Evolutionary conservation across 2,329 filamentous ascomycete species (phyloP), one percentile per base, ranked within the genome.

Genomic region (Penicillium polonicum): DNA sequence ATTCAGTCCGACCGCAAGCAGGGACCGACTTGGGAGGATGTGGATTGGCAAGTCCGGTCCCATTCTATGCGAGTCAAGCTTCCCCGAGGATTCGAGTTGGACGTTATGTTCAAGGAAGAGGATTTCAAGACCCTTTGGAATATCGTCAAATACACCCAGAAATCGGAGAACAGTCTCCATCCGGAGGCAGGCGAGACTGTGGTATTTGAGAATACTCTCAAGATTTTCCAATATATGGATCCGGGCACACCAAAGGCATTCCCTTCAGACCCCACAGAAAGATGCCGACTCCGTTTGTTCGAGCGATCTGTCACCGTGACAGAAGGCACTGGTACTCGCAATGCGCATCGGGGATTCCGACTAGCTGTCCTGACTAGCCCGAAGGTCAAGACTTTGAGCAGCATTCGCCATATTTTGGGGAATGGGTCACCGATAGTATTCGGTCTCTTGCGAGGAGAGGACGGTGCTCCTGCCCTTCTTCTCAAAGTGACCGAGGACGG

Each of bases 131-230:
- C 84, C 61, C 76, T 96, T 12, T 92, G 88, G 85, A 89, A 86
- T 65, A 91, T 95, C 74, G 91, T 92, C 63, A 91, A 96, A 59
- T 93, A 95, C 71, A 90, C 89, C 27, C 84, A 83, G 63, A 91
- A 89, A 67, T 85, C 93, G 2, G 88, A 92, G 68, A 81, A 82
- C 27, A 89, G 85, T 51, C 79, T 96, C 42, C 85, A 85, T 36
- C 85, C 87, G 7, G 83, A 85, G 41, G 80, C 81, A 31, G 88
- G 90, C 52, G 92, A 97, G 74, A 80, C 79, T 2, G 74, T 88
- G 55, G 80, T 89, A 2, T 91, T 90, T 70, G 85, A 88, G 66
- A 82, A 85, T 8, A 86, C 84, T 1, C 77, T 96, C 9, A 85
- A 85, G 44, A 84, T 87, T 27, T 91, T 95, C 63, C 90, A 93